Conservation (phyloP, 805 yeast genomes). For the Kazachstania africana region DNA sequence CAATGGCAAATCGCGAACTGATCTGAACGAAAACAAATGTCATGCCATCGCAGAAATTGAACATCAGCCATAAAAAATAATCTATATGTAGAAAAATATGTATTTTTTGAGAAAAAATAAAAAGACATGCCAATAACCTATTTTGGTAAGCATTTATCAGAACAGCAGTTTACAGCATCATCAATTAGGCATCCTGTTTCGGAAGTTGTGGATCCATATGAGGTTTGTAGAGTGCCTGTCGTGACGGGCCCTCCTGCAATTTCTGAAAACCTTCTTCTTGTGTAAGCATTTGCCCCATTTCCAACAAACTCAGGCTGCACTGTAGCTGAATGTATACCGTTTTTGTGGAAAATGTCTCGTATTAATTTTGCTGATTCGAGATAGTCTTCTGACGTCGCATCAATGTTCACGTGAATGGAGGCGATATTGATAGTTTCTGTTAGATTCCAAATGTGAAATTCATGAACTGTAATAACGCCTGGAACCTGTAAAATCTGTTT, state of each 20-base stretch:
- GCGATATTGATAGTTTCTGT: constrained; percentile 82
- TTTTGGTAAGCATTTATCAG: constrained; percentile 31
- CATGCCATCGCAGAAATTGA: too few relatives aligned
- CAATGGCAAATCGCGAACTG: too few relatives aligned
- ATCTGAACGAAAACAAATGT: too few relatives aligned
- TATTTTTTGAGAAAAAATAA: too few relatives aligned
- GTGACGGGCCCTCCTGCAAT: constrained; percentile 13
- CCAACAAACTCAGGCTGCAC: constrained; percentile 84
- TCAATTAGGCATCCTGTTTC: constrained; percentile 35
- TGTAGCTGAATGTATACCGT: constrained; percentile 86
- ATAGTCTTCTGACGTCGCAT: constrained; percentile 51
- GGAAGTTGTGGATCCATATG: neutral
- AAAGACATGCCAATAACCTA: constrained; percentile 1
- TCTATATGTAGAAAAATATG: too few relatives aligned
- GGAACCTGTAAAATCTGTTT: constrained; percentile 53
- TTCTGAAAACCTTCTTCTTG: constrained; percentile 25
- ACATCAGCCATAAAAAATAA: too few relatives aligned
- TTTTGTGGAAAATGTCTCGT: constrained; percentile 64
- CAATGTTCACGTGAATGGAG: constrained; percentile 74
- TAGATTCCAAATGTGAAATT: constrained; percentile 92
- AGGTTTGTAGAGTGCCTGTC: neutral
- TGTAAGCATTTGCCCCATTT: constrained; percentile 22
- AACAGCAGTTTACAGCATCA: constrained; percentile 39
- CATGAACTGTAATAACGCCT: constrained; percentile 80
- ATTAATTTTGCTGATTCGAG: constrained; percentile 61